Evolutionary conservation across 495 filamentous ascomycete genomes (phyloP), one percentile per base, ranked within the genome.

Genomic region (Penicillium roqueforti): DNA sequence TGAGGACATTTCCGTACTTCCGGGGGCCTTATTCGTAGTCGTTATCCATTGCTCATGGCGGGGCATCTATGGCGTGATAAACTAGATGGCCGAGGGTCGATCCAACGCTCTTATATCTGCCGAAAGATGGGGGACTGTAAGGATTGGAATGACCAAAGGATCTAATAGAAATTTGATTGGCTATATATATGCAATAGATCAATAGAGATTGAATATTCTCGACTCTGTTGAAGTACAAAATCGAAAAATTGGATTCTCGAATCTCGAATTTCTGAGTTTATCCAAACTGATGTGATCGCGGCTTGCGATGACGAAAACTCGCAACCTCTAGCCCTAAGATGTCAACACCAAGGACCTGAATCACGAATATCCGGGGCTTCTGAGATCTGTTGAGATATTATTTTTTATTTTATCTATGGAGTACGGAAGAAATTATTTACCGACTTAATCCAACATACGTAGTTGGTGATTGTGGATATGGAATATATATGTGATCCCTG

Each of bases 11-110:
- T 53, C 41, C 25, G 28, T 54, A 29, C 42, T 19, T n/a, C 22
- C 34, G 36, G 45, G 40, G 29, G 16, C 26, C n/a, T n/a, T 55
- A 16, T 23, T 3, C 32, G 5, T 36, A 36, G 32, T 36, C 25
- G 14, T 41, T 53, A 38, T 10, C 29, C 47, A 68, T 74, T 70
- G 69, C 67, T 61, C 62, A 71, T 67, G 58, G 69, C 68, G 71
- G 71, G 68, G 69, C 57, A 51, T 13, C 28, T 38, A 74, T 74
- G 68, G 60, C 69, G 71, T 73, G 71, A 68, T 71, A 47, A 36
- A 32, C 14, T 36, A 9, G 7, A 40, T 13, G 19, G 6, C 32
- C 32, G 14, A 36, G 31, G 29, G 19, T 19, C 22, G 32, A 36
- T 59, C 13, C 13, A 14, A 40, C 9, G 18, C 18, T 39, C 38